Base-by-base conservation (phyloP, 768 basidiomycete species). In the Mycena belliarum region DNA sequence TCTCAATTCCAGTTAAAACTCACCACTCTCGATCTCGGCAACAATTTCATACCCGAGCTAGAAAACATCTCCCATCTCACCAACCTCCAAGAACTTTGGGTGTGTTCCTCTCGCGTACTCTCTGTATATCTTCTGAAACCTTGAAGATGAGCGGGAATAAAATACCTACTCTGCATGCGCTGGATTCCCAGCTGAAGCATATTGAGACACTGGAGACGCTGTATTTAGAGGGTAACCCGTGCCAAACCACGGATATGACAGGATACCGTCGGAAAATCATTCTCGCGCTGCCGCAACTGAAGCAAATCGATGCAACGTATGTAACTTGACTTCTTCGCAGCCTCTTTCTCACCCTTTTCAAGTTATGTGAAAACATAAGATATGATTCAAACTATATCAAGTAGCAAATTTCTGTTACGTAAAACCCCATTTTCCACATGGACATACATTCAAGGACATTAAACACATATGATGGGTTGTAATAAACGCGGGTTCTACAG, bases 291-390 rank as follows among this genome's bases (percentile, higher is more conserved):
- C 95, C 95, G 0, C 92, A 96, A 66, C 73, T 98, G 54, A 84
- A 85, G 67, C 97, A 99, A 73, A 88, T 99, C 49, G 97, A 99
- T 73, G 97, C 97, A 40, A 98, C 91, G 89, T 98, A 68, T 61
- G 94, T 86, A 46, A 35, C 7, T 12, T 59, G 24, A 44, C 20
- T 52, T n/a, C 28, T 43, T 20, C 3, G 6, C 16, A 11, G 25
- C 20, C 24, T 52, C n/a, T 15, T 57, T 42, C 45, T 47, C 10
- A 54, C 42, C 33, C 25, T 47, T 32, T 23, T 24, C 35, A 28
- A 66, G 62, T 43, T 66, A 46, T 43, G 65, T 64, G 28, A 63
- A 60, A 42, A 51, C 45, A 25, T 55, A 41, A 50, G n/a, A n/a
- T n/a, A n/a, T n/a, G n/a, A n/a, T n/a, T n/a, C 11, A 3, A 21